Evolutionary conservation across 2,329 filamentous ascomycete species (phyloP).

Genomic region (Aspergillus fischeri): DNA sequence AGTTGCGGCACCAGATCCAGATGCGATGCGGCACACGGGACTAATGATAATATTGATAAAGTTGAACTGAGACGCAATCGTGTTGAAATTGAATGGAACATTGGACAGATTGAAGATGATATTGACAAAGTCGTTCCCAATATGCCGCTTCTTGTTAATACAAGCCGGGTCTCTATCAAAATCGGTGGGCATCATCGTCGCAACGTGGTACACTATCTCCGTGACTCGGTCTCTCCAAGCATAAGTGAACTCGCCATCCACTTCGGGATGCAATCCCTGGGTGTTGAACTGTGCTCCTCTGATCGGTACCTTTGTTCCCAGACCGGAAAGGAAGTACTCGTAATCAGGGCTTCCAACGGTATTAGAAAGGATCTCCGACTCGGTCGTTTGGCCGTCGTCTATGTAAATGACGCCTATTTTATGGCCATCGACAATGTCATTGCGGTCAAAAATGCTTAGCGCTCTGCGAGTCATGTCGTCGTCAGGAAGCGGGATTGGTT

Average conservation of each 20-base stretch:
- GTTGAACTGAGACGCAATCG: conserved; percentile 92
- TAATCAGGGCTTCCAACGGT: conserved; percentile 84
- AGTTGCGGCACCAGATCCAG: conserved; percentile 36
- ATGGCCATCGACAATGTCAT: conserved; percentile 86
- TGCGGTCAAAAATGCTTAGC: conserved; percentile 78
- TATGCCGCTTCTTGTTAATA: conserved; percentile 85
- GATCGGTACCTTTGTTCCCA: conserved; percentile 77
- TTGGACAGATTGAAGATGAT: conserved; percentile 98
- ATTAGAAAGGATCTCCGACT: conserved; percentile 82
- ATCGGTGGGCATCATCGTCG: conserved; percentile 95
- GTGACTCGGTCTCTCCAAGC: conserved; percentile 94
- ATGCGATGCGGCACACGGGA: conserved; percentile 55
- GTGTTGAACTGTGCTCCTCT: conserved; percentile 86
- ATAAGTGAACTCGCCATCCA: conserved; percentile 82
- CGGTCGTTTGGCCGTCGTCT: conserved; percentile 76
- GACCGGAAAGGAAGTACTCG: conserved; percentile 72
- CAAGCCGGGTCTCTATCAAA: conserved; percentile 70
- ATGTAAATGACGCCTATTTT: conserved; percentile 95
- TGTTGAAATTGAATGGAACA: conserved; percentile 81
- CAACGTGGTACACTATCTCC: conserved; percentile 92
- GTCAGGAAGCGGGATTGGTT: conserved; percentile 73
- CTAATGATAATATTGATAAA: conserved; percentile 96
- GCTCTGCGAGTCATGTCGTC: conserved; percentile 68
- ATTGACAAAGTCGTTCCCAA: conserved; percentile 97
- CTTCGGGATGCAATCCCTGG: conserved; percentile 79